Base-by-base conservation (phyloP, 306 rosid species). In the Cicer judaicum region DNA sequence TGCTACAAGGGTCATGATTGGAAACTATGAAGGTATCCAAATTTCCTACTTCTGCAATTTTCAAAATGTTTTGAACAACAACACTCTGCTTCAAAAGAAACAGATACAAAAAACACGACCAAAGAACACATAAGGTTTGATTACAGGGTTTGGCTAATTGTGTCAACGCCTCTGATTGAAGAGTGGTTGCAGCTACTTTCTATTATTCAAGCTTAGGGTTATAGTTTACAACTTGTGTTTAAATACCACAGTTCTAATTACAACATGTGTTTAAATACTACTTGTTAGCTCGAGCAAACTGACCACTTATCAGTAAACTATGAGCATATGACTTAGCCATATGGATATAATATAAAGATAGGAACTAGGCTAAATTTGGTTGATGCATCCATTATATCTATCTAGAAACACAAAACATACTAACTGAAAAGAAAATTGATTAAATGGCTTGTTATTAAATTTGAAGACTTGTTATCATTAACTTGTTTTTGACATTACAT, bases 1-100 rank as follows among this genome's bases (percentile, higher is more conserved):
- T 85, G 98, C 89, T 80, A 90, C 98, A 48, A 84, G 88, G 41
- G 87, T 90, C 88, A 95, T 95, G 99, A 83, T 95, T 53, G 99
- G 96, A 75, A 95, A 95, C 75, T 95, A 95, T 42, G 96, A 89
- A 84, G 99, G 99, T 95, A 84, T 18, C 12, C 11, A 61, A 46
- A 73, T 24, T 19, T 65, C 43, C 8, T 15, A 50, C 56, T 42
- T 43, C 34, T 72, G 4, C 29, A 36, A 8, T 57, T 46, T 39
- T 29, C 65, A 21, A 76, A 10, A 29, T 29, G 36, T 29, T 29
- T 0, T 3, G 36, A 29, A 29, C 36, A 29, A 4, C 36, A 29
- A 4, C 36, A 29, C 36, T 29, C 36, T 29, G 36, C 36, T 29
- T 29, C 36, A 29, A 29, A 29, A 29, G 36, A 29, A 29, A 29